phyloP scores from a whole-genome alignment of 208 protist genomes.

The Phytomonas sp. region DNA sequence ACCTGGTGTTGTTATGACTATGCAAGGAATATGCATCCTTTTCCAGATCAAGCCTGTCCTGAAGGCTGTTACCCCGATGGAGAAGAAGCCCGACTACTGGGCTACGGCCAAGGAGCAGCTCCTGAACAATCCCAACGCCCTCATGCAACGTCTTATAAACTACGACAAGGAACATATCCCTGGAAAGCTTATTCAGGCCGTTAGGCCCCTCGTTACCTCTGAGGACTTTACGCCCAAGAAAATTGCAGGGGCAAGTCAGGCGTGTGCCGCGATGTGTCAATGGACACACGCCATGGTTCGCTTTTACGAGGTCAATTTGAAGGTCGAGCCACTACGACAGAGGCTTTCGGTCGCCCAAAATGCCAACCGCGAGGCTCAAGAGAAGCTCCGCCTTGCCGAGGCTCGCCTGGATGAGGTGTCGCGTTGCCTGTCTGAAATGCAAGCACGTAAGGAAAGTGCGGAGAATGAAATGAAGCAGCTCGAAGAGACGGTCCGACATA shows the following conservation, averaged over 20 bases:
- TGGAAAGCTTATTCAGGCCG: conserved; percentile 90
- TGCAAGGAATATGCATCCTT: conserved; percentile 98
- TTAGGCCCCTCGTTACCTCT: conserved; percentile 89
- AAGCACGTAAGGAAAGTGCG: conserved; percentile 87
- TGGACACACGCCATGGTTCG: conserved; percentile 98
- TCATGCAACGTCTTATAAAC: conserved; percentile 91
- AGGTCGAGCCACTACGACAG: conserved; percentile 91
- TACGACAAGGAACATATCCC: conserved; percentile 97
- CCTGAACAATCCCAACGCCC: conserved; percentile 82
- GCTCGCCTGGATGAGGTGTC: conserved; percentile 88
- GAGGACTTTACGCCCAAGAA: conserved; percentile 94
- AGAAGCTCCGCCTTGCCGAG: conserved; percentile 86
- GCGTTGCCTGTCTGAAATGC: conserved; percentile 88
- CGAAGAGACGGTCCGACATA: conserved; percentile 87
- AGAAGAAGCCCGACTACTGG: conserved; percentile 96
- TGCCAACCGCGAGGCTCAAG: conserved; percentile 88
- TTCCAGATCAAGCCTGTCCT: conserved; percentile 95
- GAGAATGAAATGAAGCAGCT: conserved; percentile 94
- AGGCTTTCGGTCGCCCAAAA: conserved; percentile 85
- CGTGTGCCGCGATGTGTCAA: conserved; percentile 96
- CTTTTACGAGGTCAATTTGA: conserved; percentile 94
- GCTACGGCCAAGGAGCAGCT: conserved; percentile 90
- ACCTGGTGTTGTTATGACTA: conserved; percentile 93
- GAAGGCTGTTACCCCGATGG: conserved; percentile 91
- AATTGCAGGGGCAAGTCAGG: conserved; percentile 92